Conservation (phyloP, 83 land plant genomes). For the Picea abies region DNA sequence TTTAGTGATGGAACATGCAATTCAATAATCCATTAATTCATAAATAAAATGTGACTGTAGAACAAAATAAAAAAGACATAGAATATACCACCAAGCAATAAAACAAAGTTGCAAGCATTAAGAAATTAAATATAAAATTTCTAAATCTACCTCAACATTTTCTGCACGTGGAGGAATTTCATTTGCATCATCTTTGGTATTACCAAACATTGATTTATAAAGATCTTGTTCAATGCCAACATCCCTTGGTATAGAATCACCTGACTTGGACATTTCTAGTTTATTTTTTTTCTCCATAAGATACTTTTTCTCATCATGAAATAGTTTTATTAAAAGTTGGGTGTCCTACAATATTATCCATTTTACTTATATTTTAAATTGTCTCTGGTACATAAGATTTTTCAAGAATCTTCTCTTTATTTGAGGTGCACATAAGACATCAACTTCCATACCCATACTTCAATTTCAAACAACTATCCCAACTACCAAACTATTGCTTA, state of each 20-base stretch:
- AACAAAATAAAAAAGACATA: too few relatives aligned
- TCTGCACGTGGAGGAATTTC: not conserved
- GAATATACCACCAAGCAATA: too few relatives aligned
- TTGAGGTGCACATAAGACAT: not conserved
- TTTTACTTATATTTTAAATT: not conserved
- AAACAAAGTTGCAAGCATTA: too few relatives aligned
- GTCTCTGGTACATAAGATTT: not conserved
- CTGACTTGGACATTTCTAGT: not conserved
- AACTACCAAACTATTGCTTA: not conserved
- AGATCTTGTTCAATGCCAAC: not conserved
- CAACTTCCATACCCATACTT: not conserved
- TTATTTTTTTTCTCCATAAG: not conserved
- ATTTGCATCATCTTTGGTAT: not conserved
- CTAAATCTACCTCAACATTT: slow-evolving; percentile 15
- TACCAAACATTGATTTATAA: not conserved
- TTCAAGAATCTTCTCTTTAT: not conserved
- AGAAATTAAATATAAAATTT: not conserved
- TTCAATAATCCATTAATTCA: too few relatives aligned
- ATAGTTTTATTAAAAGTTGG: not conserved
- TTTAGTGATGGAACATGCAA: too few relatives aligned
- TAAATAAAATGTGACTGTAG: too few relatives aligned
- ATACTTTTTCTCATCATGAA: not conserved
- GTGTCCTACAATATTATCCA: not conserved
- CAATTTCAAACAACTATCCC: too few relatives aligned
- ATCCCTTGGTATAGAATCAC: not conserved